Base-by-base conservation (phyloP, 2,329 filamentous ascomycete species). In the Didymella glomerata region DNA sequence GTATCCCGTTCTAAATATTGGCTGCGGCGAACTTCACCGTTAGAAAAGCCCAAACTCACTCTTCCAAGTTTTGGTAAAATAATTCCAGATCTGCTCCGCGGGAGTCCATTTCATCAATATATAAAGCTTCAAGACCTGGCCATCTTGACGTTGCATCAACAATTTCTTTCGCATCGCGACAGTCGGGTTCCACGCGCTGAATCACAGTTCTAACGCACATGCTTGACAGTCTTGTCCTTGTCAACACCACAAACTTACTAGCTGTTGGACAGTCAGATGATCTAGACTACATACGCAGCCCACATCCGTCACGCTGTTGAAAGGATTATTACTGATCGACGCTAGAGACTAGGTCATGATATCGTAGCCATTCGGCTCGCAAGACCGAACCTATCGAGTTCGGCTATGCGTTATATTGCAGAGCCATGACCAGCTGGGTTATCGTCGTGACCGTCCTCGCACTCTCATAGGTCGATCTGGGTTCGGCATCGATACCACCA, bases 21-120 rank as follows among this genome's bases (percentile, higher is more conserved):
- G 55, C 14, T 13, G 32, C 44, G 54, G 54, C 4, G 1, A 22
- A 27, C 1, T 20, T 36, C 13, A 2, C 44, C 55, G 49, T n/a
- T n/a, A n/a, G n/a, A n/a, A n/a, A n/a, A n/a, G n/a, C n/a, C n/a
- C n/a, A n/a, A n/a, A n/a, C n/a, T 36, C 22, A 22, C 18, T 20
- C 32, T 44, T 46, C 36, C 42, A 34, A 48, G 14, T 30, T 40
- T 54, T 46, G 45, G 30, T 40, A 11, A 28, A 25, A 24, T 22
- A 57, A 46, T 40, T 20, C 25, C 16, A 54, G n/a, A 44, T 34
- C n/a, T 44, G 45, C 40, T 58, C 55, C 55, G 55, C 55, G 55
- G 55, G 49, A 38, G 30, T 45, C 45, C 53, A 16, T 2, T n/a
- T 30, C 22, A 8, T 27, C 10, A 20, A 27, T 40, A 49, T 53